A percentile compares a stretch with the other conserved stretches of the same genome.
These are phyloP conservation scores for Coemansia sp. DNA, from an alignment of 371 early-diverging fungal species.

Conservation along the genomic window DNA sequence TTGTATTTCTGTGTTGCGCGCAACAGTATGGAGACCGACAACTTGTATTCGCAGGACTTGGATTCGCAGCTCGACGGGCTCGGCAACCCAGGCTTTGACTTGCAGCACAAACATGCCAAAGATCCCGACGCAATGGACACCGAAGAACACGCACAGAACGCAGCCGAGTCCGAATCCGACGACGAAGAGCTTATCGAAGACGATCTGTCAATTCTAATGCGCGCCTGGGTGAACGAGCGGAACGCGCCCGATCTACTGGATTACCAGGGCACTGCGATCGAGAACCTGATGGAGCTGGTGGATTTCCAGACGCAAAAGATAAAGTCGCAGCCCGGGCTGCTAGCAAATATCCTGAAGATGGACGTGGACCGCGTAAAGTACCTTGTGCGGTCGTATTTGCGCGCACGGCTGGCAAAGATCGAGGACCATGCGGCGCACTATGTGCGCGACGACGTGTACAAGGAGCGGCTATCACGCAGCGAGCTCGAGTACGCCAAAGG, in stretches of 20 bases:
- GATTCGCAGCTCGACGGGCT: neutral
- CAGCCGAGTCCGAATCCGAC: constrained; percentile 14
- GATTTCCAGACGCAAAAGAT: constrained; percentile 61
- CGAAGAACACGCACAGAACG: neutral
- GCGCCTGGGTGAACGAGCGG: constrained; percentile 79
- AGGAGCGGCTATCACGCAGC: constrained; percentile 27
- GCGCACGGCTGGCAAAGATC: constrained; percentile 59
- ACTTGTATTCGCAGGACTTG: constrained; percentile 12
- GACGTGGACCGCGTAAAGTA: constrained; percentile 84
- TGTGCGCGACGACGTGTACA: constrained; percentile 14
- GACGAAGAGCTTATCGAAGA: constrained; percentile 49
- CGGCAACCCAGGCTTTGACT: constrained; percentile 2
- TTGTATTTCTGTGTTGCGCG: neutral
- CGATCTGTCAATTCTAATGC: constrained; percentile 58
- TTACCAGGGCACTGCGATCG: constrained; percentile 60
- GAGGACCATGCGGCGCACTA: constrained; percentile 29
- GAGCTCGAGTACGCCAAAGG: constrained; percentile 46
- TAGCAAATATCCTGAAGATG: constrained; percentile 68
- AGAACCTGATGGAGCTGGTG: constrained; percentile 60
- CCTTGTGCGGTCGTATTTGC: constrained; percentile 69
- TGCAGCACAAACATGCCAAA: neutral
- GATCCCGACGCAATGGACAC: constrained; percentile 11
- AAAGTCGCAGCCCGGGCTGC: constrained; percentile 40
- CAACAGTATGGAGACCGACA: constrained; percentile 17
- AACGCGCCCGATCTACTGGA: constrained; percentile 72